These are phyloP conservation scores for Actinomucor elegans DNA, from an alignment of 371 early-diverging fungal genomes.

Conservation along the genomic window DNA sequence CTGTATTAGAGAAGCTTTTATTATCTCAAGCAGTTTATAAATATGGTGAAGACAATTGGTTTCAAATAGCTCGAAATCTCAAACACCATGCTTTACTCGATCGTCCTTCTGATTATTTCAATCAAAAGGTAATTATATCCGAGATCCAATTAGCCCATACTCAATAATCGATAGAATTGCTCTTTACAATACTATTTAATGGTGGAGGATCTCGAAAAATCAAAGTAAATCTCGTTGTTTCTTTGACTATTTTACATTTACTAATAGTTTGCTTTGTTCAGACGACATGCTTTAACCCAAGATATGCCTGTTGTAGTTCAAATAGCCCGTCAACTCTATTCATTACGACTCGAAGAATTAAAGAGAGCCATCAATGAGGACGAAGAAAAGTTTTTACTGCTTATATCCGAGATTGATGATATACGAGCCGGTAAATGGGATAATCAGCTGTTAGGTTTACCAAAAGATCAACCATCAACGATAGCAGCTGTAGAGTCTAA, in stretches of 20 bases:
- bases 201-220: slow-evolving; percentile 23
- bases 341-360: slow-evolving; percentile 55
- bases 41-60: slow-evolving; percentile 66
- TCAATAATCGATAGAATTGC: slow-evolving; percentile 23
- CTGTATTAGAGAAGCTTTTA: slow-evolving; percentile 59
- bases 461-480: neutral
- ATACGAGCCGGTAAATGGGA: slow-evolving; percentile 66
- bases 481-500: neutral
- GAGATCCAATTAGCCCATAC: neutral
- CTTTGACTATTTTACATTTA: too few species aligned
- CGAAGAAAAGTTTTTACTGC: slow-evolving; percentile 48
- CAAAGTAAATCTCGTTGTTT: neutral
- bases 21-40: slow-evolving; percentile 69
- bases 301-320: slow-evolving; percentile 46
- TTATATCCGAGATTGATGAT: slow-evolving; percentile 59
- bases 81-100: slow-evolving; percentile 54
- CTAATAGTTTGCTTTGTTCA: neutral
- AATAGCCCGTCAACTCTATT: slow-evolving; percentile 55
- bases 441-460: slow-evolving; percentile 29
- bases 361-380: slow-evolving; percentile 52
- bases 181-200: slow-evolving; percentile 34
- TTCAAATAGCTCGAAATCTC: slow-evolving; percentile 54
- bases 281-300: slow-evolving; percentile 1
- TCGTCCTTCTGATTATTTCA: slow-evolving; percentile 51
- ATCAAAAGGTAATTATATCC: slow-evolving; percentile 25